Evolutionary conservation across 768 basidiomycete species (phyloP).

Genomic region (Guyanaporus albipodus): DNA sequence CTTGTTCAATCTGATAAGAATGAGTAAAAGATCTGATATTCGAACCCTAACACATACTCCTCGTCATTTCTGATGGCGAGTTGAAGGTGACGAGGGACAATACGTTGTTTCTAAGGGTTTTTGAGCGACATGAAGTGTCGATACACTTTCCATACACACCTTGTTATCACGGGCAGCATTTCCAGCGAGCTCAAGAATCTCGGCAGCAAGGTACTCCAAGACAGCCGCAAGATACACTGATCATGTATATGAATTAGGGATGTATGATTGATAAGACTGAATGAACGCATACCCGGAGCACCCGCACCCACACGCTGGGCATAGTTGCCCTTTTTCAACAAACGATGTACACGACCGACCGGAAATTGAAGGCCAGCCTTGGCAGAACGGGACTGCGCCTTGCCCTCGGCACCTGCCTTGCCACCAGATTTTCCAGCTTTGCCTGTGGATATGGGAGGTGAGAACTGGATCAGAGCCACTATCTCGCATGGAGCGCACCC

Average conservation of each 20-base stretch:
- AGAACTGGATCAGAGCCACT: not conserved
- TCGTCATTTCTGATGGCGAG: slow-evolving; percentile 91
- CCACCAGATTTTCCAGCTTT: slow-evolving; percentile 51
- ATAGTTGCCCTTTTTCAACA: slow-evolving; percentile 85
- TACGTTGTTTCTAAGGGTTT: slow-evolving; percentile 71
- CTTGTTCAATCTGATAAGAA: slow-evolving; percentile 54
- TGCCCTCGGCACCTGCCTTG: slow-evolving; percentile 45
- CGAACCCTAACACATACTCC: slow-evolving; percentile 44
- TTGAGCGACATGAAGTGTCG: not conserved
- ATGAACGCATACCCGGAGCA: slow-evolving; percentile 58
- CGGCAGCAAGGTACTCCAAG: slow-evolving; percentile 88
- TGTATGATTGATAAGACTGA: slow-evolving; percentile 9
- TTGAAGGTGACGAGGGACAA: slow-evolving; percentile 89
- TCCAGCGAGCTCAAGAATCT: slow-evolving; percentile 90
- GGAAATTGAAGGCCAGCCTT: slow-evolving; percentile 82
- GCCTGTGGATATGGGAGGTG: slow-evolving; percentile 30
- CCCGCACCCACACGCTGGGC: slow-evolving; percentile 86
- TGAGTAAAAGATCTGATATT: not conserved
- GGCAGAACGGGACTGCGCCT: slow-evolving; percentile 66
- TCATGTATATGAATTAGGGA: not conserved
- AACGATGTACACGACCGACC: slow-evolving; percentile 89
- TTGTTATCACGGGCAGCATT: slow-evolving; percentile 54
- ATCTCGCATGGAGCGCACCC: slow-evolving; percentile 15
- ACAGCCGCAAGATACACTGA: slow-evolving; percentile 87
- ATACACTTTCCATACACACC: slow-evolving; percentile 10